Evolutionary conservation across 2,329 filamentous ascomycete species (phyloP).

Genomic region (Phoma sp.): DNA sequence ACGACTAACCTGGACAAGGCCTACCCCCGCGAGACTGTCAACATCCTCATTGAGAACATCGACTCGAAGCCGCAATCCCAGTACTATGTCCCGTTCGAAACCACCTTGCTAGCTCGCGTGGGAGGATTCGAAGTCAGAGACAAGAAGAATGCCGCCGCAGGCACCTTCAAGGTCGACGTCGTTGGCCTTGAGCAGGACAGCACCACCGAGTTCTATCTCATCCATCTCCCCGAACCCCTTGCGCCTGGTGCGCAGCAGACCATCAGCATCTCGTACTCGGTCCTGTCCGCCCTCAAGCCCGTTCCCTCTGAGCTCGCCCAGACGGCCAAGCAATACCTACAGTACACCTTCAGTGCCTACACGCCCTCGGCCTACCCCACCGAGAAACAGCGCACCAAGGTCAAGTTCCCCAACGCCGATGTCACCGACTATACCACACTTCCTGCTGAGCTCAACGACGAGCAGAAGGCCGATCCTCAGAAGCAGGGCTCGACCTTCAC

Average conservation of each 20-base stretch:
- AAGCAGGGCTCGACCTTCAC: slow-evolving; percentile 85
- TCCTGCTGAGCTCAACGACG: slow-evolving; percentile 61
- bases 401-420: slow-evolving; percentile 81
- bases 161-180: slow-evolving; percentile 71
- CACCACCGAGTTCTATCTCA: slow-evolving; percentile 75
- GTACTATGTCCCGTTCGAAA: slow-evolving; percentile 89
- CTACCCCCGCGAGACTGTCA: slow-evolving; percentile 87
- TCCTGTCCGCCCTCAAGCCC: slow-evolving; percentile 78
- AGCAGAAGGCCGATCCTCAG: slow-evolving; percentile 70
- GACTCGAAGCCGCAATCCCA: slow-evolving; percentile 79
- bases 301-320: slow-evolving; percentile 85
- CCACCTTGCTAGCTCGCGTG: slow-evolving; percentile 74
- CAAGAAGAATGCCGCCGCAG: slow-evolving; percentile 76
- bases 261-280: slow-evolving; percentile 82
- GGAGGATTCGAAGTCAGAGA: slow-evolving; percentile 92
- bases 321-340: slow-evolving; percentile 82
- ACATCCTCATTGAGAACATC: slow-evolving; percentile 91
- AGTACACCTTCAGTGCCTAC: slow-evolving; percentile 86
- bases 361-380: slow-evolving; percentile 82
- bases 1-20: slow-evolving; percentile 92
- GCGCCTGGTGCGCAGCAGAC: slow-evolving; percentile 80
- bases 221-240: slow-evolving; percentile 78
- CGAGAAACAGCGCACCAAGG: slow-evolving; percentile 93
- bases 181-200: slow-evolving; percentile 62
- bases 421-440: slow-evolving; percentile 86